Evolutionary conservation across 2,329 filamentous ascomycete species (phyloP).

Genomic region (Microcyclosporella mali): DNA sequence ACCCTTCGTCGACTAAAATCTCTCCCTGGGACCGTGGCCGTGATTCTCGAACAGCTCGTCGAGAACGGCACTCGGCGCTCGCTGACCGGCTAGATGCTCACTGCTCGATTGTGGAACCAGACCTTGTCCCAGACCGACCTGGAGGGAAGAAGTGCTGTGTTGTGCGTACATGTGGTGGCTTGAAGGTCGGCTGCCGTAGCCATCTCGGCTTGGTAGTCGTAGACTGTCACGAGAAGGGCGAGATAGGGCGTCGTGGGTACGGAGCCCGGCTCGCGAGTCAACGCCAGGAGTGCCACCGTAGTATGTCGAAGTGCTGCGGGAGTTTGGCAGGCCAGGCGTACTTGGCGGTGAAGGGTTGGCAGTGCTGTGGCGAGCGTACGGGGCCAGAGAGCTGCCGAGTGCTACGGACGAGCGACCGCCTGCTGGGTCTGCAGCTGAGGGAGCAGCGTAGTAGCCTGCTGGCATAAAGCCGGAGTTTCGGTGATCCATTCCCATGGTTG

Average conservation of each 20-base stretch:
- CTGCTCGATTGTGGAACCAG: constrained; percentile 18
- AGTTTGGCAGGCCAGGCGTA: constrained; percentile 18
- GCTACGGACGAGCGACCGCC: constrained; percentile 39
- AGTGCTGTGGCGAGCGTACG: constrained; percentile 25
- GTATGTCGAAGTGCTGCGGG: constrained; percentile 14
- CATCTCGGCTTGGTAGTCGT: constrained; percentile 10
- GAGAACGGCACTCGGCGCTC: constrained; percentile 81
- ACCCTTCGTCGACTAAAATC: constrained; percentile 3
- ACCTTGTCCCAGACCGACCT: constrained; percentile 20
- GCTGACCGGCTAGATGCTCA: constrained; percentile 58
- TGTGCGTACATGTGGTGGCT: constrained; percentile 24
- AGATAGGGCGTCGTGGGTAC: neutral
- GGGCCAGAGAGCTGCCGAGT: constrained; percentile 35
- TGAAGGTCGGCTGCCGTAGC: constrained; percentile 8
- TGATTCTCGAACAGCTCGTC: constrained; percentile 84
- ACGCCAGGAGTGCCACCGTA: constrained; percentile 7
- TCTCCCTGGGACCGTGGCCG: constrained; percentile 30
- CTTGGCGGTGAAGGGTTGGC: constrained; percentile 23
- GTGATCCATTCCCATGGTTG: constrained; percentile 34
- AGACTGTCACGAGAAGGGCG: constrained; percentile 4
- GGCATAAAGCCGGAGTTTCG: constrained; percentile 78
- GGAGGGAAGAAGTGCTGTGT: constrained; percentile 33
- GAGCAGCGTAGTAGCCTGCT: constrained; percentile 81
- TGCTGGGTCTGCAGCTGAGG: constrained; percentile 43
- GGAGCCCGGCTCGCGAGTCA: constrained; percentile 12